Evolutionary conservation across 1,139 yeast genomes (phyloP), one percentile per base, ranked within the genome.

Genomic region (Kazachstania sp.): DNA sequence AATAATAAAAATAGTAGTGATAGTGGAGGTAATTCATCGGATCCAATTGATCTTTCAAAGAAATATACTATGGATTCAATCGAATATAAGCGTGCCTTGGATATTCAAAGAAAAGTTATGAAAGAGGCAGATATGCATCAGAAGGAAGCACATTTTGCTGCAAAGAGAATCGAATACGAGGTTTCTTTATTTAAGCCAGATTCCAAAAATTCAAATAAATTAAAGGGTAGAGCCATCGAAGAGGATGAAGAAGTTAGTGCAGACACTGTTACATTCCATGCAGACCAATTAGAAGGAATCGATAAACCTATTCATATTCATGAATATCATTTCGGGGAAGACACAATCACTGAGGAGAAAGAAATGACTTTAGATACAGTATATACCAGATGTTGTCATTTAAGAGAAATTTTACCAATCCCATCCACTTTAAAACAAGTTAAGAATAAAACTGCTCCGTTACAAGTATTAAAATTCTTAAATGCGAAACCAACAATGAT

Each of bases 401-500:
- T 83, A 40, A 68, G 90, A 52, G 90, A 83, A 58, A 83, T 83
- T 48, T 63, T 83, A 28, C 88, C 90, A 0, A 81, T 83, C 41
- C 87, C 92, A 2, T 86, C 90, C 0, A 82, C 86, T 11, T 61
- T 83, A 51, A 83, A 81, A 58, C 94, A 84, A 60, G 73, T 90
- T 50, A 85, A 83, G 60, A 81, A 80, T 51, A 86, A 85, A 57
- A 66, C 81, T 0, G 77, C 81, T 41, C 95, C 96, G 1, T 70
- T 90, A 44, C 86, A 83, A 52, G 82, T 83, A 6, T 69, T 90
- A 52, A 84, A 86, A 59, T 73, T 90, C 65, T 72, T 87, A 57
- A 90, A 90, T 63, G 95, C 97, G 3, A 80, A 81, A 53, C 97
- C 97, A 2, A 88, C 97, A 0, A 68, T 88, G 54, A 86, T 90